Base-by-base conservation (phyloP, 2,329 filamentous ascomycete genomes). In the Fusarium sp. region DNA sequence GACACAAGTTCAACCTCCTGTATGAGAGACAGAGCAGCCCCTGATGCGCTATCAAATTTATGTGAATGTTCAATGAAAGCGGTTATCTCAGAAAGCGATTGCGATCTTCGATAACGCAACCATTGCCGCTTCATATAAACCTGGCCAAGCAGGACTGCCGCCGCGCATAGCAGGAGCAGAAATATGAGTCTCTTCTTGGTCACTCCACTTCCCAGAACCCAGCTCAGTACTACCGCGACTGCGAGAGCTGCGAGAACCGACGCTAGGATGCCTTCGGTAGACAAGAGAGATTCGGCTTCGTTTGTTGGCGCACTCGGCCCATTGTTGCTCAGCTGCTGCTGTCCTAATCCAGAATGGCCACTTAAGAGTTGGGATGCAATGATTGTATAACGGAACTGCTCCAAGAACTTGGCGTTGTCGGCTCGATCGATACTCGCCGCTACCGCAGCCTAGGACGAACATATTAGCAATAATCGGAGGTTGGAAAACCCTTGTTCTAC, bases 1-100 rank as follows among this genome's bases (percentile, higher is more conserved):
- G 93, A 96, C 23, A 97, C 93, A 29, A 97, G 82, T 77, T 97
- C 93, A n/a, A 97, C 93, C 76, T 97, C 93, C 74, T 97, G 93
- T 61, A 97, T 89, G 57, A 97, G 84, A 33, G 90, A 87, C 51
- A 97, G 80, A 3, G 91, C 90, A 29, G 91, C 89, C 35, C 88
- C 88, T 36, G 86, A 88, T 19, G 89, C 88, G 36, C 88, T 86
- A 75, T 97, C 93, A 67, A 96, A 92, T 45, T 88, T 87, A 71
- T 96, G 92, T 35, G 92, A 88, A 70, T 87, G 88, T 42, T 85
- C 81, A 41, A 95, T 87, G 63, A 96, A 87, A 1, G 80, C 77
- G 10, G 86, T 85, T 6, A 90, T 87, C 61, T 88, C 86, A 31
- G 86, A 81, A 33, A 96, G 81, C 1, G 90, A 88, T 72, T 93